Base-by-base conservation (phyloP, 192 early-diverging fungal genomes). In the Mortierella alpina region DNA sequence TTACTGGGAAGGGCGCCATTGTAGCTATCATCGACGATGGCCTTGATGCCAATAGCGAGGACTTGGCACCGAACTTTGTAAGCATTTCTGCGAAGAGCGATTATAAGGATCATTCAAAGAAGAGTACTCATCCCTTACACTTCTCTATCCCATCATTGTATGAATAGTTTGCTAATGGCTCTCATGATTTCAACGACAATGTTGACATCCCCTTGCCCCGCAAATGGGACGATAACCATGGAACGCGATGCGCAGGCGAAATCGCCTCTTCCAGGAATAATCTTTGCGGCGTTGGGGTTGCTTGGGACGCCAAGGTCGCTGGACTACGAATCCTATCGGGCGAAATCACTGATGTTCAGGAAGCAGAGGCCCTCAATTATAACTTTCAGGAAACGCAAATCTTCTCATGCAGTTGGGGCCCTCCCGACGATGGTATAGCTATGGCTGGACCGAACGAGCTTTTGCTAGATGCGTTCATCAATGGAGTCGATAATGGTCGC, bases 1-100 rank as follows among this genome's bases (percentile, higher is more conserved):
- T 97, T 58, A 97, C 95, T 20, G 98, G 98, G 40, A 86, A 94
- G 39, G 91, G 91, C 45, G 90, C 95, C 0, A 91, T 92, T 6
- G 98, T 98, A 6, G 95, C 92, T 17, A 93, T 99, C 59, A 89
- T 99, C 45, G 98, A 99, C 74, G 98, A 99, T 80, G 98, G 98
- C 2, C 82, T 99, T 54, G 97, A 99, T 79, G 92, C 92, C 62
- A 86, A 88, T 6, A 90, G 90, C 75, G 87, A 93, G 17, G 98
- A 99, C 73, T 78, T 99, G 48, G 83, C 87, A 48, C 90, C 86
- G 53, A 96, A 96, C 86, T 98, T 96, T 90, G 96, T 95, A 88
- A 84, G 88, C 31, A 31, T 31, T 31, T 87, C 51, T 56, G 18
- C 54, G 31, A 67, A 39, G 18, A 7, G 18, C 22, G 31, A 41